Percentiles rank a stretch among this genome's conserved stretches.
Evolutionary conservation across 768 basidiomycete species (phyloP).

Genomic region (Paxillus rubicundulus): DNA sequence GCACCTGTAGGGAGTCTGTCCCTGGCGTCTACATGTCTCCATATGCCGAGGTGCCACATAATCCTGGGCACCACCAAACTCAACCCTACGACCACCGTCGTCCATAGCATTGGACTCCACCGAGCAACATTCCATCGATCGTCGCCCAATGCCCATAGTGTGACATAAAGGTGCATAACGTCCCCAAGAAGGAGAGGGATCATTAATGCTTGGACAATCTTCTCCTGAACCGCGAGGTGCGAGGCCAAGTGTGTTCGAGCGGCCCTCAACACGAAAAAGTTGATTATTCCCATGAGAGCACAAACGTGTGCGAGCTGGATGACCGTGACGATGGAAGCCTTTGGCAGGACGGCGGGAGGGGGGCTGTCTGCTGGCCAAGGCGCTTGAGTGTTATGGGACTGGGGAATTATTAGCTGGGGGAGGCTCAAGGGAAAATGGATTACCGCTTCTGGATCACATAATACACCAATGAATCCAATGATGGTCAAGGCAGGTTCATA

Average conservation of each 20-base stretch:
- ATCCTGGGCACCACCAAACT: slow-evolving; percentile 66
- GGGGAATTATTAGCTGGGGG: slow-evolving; percentile 6
- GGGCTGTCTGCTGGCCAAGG: slow-evolving; percentile 56
- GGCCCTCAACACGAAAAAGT: slow-evolving; percentile 62
- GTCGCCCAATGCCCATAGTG: slow-evolving; percentile 76
- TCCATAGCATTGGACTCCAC: slow-evolving; percentile 72
- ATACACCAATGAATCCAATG: slow-evolving; percentile 63
- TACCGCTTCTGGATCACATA: slow-evolving; percentile 64
- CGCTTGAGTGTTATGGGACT: slow-evolving; percentile 76
- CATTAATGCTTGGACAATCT: slow-evolving; percentile 60
- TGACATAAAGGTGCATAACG: slow-evolving; percentile 60
- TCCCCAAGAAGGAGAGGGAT: slow-evolving; percentile 71
- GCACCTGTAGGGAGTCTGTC: slow-evolving; percentile 38
- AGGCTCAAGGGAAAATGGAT: slow-evolving; percentile 15
- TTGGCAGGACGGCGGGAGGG: slow-evolving; percentile 51
- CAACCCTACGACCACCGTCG: slow-evolving; percentile 60
- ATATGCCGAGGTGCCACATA: slow-evolving; percentile 74
- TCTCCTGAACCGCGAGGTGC: slow-evolving; percentile 68
- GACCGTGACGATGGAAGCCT: slow-evolving; percentile 65
- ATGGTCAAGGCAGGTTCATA: slow-evolving; percentile 71
- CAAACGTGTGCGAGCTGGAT: slow-evolving; percentile 78
- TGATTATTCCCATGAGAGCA: slow-evolving; percentile 68
- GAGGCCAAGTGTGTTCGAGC: slow-evolving; percentile 56
- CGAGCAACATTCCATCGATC: slow-evolving; percentile 55
- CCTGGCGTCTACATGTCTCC: slow-evolving; percentile 66